phyloP scores from a whole-genome alignment of 208 protist genomes.

The Crithidia bombi region DNA sequence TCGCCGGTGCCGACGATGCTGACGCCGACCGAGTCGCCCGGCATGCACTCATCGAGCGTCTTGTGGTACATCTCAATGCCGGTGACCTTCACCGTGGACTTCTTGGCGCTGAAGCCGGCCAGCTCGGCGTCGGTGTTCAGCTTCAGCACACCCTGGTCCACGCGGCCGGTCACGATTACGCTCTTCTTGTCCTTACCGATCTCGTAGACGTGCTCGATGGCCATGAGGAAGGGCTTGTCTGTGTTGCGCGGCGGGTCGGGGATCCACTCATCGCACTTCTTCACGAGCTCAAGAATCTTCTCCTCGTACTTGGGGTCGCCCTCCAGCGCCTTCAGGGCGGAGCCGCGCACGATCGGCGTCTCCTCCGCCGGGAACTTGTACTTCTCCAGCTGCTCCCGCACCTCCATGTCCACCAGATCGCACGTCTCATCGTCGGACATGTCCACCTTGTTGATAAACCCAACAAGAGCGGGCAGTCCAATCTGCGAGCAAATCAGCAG shows the following conservation, averaged over 20 bases:
- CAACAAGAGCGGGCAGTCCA: constrained; percentile 96
- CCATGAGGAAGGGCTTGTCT: constrained; percentile 98
- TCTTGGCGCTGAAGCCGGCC: constrained; percentile 92
- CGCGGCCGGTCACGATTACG: constrained; percentile 96
- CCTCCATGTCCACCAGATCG: constrained; percentile 98
- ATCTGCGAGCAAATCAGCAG: constrained; percentile 98
- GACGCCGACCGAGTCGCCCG: constrained; percentile 98
- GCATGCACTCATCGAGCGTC: constrained; percentile 93
- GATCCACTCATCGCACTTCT: constrained; percentile 95
- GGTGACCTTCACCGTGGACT: constrained; percentile 89
- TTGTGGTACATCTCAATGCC: constrained; percentile 98
- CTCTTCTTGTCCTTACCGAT: constrained; percentile 93
- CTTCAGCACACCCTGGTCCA: constrained; percentile 95
- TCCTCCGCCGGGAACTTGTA: constrained; percentile 95
- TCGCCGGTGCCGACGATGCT: constrained; percentile 91
- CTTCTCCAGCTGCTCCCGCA: constrained; percentile 95
- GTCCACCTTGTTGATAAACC: constrained; percentile 99
- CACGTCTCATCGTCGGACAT: constrained; percentile 94
- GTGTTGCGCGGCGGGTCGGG: constrained; percentile 93
- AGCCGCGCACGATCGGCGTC: constrained; percentile 92
- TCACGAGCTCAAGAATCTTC: constrained; percentile 94
- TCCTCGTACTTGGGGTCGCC: constrained; percentile 93
- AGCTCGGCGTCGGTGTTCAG: constrained; percentile 96
- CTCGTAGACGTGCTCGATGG: constrained; percentile 96
- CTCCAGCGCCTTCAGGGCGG: constrained; percentile 97